Base-by-base conservation (phyloP, 257 asterid genomes). In the Haberlea rhodopensis region DNA sequence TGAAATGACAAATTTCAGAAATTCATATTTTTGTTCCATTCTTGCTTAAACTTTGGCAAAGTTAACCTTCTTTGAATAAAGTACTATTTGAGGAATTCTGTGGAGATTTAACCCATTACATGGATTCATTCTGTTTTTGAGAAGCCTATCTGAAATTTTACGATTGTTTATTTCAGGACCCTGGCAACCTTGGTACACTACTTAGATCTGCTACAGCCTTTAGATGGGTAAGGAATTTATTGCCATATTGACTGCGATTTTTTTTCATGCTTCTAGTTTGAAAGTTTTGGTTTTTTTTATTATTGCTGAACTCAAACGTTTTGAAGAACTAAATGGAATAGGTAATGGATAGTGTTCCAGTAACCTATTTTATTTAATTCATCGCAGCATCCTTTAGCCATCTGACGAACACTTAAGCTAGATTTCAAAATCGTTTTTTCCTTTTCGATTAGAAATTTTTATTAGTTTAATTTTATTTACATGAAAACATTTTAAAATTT, bases 161-260 rank as follows among this genome's bases (percentile, higher is more conserved):
- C 32, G 13, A 34, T 67, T 70, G 71, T 67, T 57, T 59, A 66
- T 57, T 69, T 78, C 86, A 94, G 96, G 99, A 94, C 77, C 99
- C 97, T 2, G 99, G 97, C 66, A 90, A 94, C 70, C 91, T 94
- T 49, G 99, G 97, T 49, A 84, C 99, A 11, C 82, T 94, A 52
- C 83, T 94, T 63, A 78, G 99, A 75, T 82, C 97, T 24, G 97
- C 97, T 19, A 79, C 81, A 49, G 97, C 99, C 20, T 94, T 92
- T 74, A 76, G 86, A 80, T 92, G 99, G 97, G 99, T 92, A 80
- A 79, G 77, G 49, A 66, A 29, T 55, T 27, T 26, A 52, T 49
- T 43, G 51, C 46, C 54, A 37, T 48, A 10, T 27, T 23, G 24
- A n/a, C 24, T 32, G 24, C 27, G 57, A 26, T 43, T 8, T 5